Evolutionary conservation across 139 green algal species (phyloP).

Genomic region (Haematococcus lacustris): DNA sequence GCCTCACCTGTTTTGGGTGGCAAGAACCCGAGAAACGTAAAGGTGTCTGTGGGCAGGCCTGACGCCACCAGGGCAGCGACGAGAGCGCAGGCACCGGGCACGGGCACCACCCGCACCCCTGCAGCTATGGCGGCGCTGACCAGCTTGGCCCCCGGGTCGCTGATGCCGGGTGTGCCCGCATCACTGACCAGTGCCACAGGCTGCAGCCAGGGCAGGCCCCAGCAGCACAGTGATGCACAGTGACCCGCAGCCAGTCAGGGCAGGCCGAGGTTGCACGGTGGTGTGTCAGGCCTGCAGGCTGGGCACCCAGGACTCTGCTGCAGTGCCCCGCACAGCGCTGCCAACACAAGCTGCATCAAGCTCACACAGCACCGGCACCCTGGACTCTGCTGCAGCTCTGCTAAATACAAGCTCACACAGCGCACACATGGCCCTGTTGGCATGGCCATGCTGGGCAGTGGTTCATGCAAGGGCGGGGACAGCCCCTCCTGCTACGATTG

Average conservation of each 20-base stretch:
- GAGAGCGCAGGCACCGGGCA: slow-evolving; percentile 77
- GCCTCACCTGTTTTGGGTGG: slow-evolving; percentile 54
- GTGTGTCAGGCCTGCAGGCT: too few relatives aligned
- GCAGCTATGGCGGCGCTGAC: slow-evolving; percentile 26
- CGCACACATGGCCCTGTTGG: too few relatives aligned
- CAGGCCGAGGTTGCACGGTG: too few relatives aligned
- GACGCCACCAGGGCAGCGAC: slow-evolving; percentile 68
- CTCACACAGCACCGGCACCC: too few relatives aligned
- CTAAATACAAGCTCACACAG: too few relatives aligned
- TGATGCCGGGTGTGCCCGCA: slow-evolving; percentile 78
- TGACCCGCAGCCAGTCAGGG: too few relatives aligned
- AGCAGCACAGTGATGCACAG: too few relatives aligned
- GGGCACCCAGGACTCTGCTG: neutral
- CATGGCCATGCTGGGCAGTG: too few relatives aligned
- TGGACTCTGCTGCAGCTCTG: too few relatives aligned
- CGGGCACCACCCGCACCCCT: slow-evolving; percentile 20
- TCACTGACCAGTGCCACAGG: slow-evolving; percentile 82
- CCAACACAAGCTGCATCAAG: too few relatives aligned
- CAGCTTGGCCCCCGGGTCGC: slow-evolving; percentile 70
- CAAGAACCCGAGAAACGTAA: slow-evolving; percentile 80
- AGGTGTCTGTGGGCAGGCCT: slow-evolving; percentile 56
- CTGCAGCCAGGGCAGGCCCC: slow-evolving; percentile 10
- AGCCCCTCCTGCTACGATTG: too few relatives aligned
- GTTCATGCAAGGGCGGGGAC: too few relatives aligned
- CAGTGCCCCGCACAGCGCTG: neutral